Evolutionary conservation across 257 asterid species (phyloP), one percentile per base, ranked within the genome.

Genomic region (Plantago major): DNA sequence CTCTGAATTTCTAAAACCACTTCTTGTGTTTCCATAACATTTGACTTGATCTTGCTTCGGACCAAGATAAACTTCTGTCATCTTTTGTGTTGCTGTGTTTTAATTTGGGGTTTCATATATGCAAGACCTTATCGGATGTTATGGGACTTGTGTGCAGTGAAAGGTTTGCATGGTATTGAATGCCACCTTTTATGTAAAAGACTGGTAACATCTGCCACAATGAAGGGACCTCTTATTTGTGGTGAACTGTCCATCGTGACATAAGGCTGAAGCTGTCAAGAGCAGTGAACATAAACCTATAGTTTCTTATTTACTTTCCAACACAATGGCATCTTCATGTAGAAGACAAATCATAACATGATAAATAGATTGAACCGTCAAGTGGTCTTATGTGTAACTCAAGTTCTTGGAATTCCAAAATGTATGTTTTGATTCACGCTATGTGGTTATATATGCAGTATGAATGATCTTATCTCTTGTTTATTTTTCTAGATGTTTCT

Each of bases 401-500:
- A n/a, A n/a, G 43, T 26, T 37, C 40, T 14, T 42, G 43, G 26
- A 56, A 45, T 14, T 43, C 56, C 40, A 43, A 11, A 43, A 6
- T 30, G 11, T 65, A 38, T 0, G 10, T 46, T 47, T n/a, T 63
- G 10, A 57, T 66, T 47, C 9, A 66, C 37, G 28, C 18, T 51
- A 40, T 58, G 46, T 63, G 44, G 38, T 30, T 57, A 40, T 58
- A 45, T 63, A 37, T 66, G 55, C 56, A 58, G 19, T 26, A 45
- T 49, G 64, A 46, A 7, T 59, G 43, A 11, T 58, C 12, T n/a
- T 58, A 19, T 56, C 19, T 60, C 43, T 10, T 50, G 22, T 10
- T 45, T 11, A 17, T 16, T 57, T 19, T 56, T 51, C 28, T 63
- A 61, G 46, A 69, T 60, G 51, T 62, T 70, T 66, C 74, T 67